These are phyloP conservation scores for Pseudogymnoascus sp. DNA, from an alignment of 2,329 filamentous ascomycete species.

Conservation along the genomic window DNA sequence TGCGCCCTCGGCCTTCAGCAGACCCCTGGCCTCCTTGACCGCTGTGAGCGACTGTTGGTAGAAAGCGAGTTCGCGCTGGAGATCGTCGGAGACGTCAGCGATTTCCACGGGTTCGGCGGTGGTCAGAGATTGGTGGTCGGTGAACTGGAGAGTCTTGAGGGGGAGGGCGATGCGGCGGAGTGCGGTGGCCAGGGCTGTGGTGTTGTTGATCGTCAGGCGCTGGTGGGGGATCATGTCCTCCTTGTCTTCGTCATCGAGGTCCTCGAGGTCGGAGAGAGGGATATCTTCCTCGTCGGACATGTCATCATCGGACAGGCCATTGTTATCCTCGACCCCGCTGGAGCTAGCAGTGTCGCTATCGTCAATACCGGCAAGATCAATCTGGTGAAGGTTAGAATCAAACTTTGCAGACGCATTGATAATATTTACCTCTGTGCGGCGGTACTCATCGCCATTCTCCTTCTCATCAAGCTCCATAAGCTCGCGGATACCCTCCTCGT, in stretches of 20 bases:
- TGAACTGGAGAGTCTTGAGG: conserved; percentile 65
- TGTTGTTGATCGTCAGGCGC: conserved; percentile 96
- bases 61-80: conserved; percentile 86
- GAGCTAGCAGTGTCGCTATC: conserved; percentile 56
- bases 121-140: conserved; percentile 70
- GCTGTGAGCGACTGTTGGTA: conserved; percentile 83
- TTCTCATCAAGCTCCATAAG: conserved; percentile 28
- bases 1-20: conserved; percentile 72
- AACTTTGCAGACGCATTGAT: conserved; percentile 9
- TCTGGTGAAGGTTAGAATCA: conserved; percentile 28
- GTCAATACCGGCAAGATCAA: conserved; percentile 49
- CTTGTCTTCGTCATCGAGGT: conserved; percentile 67
- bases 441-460: conserved; percentile 33
- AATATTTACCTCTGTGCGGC: conserved; percentile 32
- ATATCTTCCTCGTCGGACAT: conserved; percentile 77
- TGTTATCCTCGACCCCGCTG: conserved; percentile 46
- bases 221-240: conserved; percentile 86
- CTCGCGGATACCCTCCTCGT: conserved; percentile 21
- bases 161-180: conserved; percentile 72
- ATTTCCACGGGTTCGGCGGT: conserved; percentile 64
- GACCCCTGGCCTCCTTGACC: conserved; percentile 62
- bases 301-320: conserved; percentile 39
- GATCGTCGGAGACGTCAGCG: conserved; percentile 79
- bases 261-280: conserved; percentile 78
- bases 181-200: conserved; percentile 70